Evolutionary conservation across 495 filamentous ascomycete species (phyloP).

Genomic region (Endocarpon pusillum): DNA sequence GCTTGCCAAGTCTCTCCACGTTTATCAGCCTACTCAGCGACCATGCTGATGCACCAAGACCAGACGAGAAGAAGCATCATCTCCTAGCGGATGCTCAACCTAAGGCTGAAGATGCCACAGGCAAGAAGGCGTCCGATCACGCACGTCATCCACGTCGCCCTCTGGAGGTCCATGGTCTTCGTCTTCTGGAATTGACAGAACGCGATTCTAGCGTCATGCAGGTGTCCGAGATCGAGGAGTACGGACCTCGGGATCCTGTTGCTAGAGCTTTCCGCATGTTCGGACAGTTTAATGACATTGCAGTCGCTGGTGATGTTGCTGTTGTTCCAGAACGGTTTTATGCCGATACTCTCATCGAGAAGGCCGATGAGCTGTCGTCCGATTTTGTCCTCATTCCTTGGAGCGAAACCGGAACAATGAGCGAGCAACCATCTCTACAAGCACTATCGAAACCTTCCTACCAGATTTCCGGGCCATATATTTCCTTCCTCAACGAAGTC

Average conservation of each 20-base stretch:
- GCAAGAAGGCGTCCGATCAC: slow-evolving; percentile 11
- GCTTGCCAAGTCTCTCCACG: slow-evolving; percentile 70
- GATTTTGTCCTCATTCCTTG: slow-evolving; percentile 83
- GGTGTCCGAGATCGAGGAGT: slow-evolving; percentile 66
- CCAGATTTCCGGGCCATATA: slow-evolving; percentile 35
- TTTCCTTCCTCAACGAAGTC: slow-evolving; percentile 47
- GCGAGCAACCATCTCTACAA: slow-evolving; percentile 29
- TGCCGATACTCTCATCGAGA: slow-evolving; percentile 52
- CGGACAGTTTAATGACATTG: slow-evolving; percentile 67
- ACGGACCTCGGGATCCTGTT: slow-evolving; percentile 64
- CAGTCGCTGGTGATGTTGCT: slow-evolving; percentile 62
- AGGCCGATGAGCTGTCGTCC: slow-evolving; percentile 47
- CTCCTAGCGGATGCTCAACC: slow-evolving; percentile 13
- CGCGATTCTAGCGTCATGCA: slow-evolving; percentile 93
- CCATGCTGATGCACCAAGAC: slow-evolving; percentile 7
- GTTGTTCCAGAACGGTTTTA: slow-evolving; percentile 63
- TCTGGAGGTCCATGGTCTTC: slow-evolving; percentile 70
- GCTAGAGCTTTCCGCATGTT: slow-evolving; percentile 86
- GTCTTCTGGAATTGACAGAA: slow-evolving; percentile 77
- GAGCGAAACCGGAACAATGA: slow-evolving; percentile 65
- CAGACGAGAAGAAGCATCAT: slow-evolving; percentile 31
- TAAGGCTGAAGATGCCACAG: slow-evolving; percentile 5
- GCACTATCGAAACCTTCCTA: not conserved
- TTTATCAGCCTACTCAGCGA: slow-evolving; percentile 55
- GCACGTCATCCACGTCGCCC: slow-evolving; percentile 16